phyloP scores from a whole-genome alignment of 2,329 filamentous ascomycete genomes.

The Fusarium nematophilum region DNA sequence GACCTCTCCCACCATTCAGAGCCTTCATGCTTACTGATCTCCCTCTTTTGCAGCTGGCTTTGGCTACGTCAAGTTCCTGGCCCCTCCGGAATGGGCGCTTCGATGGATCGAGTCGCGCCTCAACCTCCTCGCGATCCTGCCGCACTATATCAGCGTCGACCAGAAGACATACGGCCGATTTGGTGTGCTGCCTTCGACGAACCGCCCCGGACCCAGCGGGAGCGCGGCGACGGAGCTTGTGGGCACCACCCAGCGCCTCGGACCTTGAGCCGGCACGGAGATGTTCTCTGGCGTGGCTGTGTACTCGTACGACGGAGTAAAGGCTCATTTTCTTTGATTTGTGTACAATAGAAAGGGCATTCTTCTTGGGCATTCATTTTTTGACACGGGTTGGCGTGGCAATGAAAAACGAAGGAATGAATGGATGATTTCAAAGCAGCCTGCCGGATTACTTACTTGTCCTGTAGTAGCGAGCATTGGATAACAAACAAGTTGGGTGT shows the following conservation, averaged over 20 bases:
- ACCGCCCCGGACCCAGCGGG: constrained; percentile 50
- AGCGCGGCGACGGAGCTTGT: constrained; percentile 70
- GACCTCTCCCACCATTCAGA: constrained; percentile 21
- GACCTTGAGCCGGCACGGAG: constrained; percentile 62
- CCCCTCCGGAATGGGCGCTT: constrained; percentile 88
- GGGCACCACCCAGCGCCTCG: constrained; percentile 72
- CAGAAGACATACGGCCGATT: constrained; percentile 96
- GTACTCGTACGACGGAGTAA: constrained; percentile 4
- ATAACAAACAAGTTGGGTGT: too few species aligned
- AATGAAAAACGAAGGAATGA: constrained; percentile 29
- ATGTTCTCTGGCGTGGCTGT: constrained; percentile 23
- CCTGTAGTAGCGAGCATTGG: constrained; percentile 9
- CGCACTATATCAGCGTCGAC: constrained; percentile 93
- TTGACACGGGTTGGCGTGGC: constrained; percentile 16
- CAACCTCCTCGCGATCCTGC: constrained; percentile 83
- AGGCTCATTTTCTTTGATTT: neutral
- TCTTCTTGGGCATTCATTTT: constrained; percentile 24
- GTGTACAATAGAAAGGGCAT: constrained; percentile 38
- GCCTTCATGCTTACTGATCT: constrained; percentile 13
- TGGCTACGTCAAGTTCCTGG: constrained; percentile 88
- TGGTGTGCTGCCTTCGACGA: constrained; percentile 79
- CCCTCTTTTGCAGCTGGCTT: constrained; percentile 72
- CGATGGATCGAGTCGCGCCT: constrained; percentile 90
- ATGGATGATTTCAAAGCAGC: constrained; percentile 14
- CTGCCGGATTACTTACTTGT: neutral